Percentiles rank a stretch among this genome's conserved stretches.
Evolutionary conservation across 257 asterid species (phyloP).

Genomic region (Prunella vulgaris): DNA sequence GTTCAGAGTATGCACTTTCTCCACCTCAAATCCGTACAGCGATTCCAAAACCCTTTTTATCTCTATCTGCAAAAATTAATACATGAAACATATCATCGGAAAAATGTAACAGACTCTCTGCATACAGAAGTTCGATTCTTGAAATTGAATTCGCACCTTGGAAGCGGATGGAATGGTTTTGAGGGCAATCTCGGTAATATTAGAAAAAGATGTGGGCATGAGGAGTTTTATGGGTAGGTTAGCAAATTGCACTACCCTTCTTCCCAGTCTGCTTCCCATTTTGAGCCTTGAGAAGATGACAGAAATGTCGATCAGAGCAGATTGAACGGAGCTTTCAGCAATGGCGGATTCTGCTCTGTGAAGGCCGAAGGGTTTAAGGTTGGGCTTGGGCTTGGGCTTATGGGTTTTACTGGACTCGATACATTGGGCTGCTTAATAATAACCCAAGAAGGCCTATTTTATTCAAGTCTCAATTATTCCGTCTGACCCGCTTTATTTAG

Average conservation of each 20-base stretch:
- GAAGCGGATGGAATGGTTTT: conserved; percentile 95
- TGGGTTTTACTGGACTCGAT: background rate
- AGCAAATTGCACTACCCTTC: conserved; percentile 75
- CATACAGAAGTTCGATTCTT: background rate
- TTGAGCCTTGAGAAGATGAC: background rate
- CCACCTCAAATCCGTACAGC: conserved; percentile 88
- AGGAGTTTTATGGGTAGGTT: conserved; percentile 82
- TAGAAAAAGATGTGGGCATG: conserved; percentile 82
- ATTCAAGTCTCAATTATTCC: too few relatives aligned
- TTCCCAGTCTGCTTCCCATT: conserved; percentile 77
- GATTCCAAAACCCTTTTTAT: conserved; percentile 91
- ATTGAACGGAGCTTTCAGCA: background rate
- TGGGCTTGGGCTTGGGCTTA: conserved; percentile 25
- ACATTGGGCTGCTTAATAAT: background rate
- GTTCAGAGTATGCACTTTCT: conserved; percentile 75
- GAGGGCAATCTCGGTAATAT: conserved; percentile 84
- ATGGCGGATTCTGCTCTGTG: background rate
- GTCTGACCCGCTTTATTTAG: too few relatives aligned
- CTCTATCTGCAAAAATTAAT: conserved; percentile 58
- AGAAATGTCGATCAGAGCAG: background rate
- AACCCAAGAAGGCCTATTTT: too few relatives aligned
- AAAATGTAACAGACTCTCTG: background rate
- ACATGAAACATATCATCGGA: conserved; percentile 4
- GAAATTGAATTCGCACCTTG: conserved; percentile 41
- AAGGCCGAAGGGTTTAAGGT: conserved; percentile 12